Percentiles rank a stretch among this genome's conserved stretches.
These are phyloP conservation scores for Amphibolis antarctica DNA, from an alignment of 106 monocot genomes.

Conservation along the genomic window DNA sequence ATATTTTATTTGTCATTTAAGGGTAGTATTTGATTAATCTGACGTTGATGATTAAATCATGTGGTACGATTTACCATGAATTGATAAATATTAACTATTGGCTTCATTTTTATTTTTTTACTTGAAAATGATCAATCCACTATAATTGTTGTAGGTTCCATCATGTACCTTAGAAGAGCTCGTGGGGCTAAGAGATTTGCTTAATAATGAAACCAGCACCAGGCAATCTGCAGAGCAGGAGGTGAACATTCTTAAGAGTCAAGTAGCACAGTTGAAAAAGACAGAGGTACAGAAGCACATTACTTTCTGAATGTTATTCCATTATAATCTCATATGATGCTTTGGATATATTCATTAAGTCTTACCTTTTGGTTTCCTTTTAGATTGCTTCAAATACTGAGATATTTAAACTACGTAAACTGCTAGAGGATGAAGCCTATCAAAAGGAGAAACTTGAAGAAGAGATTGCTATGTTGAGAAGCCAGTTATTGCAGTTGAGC, in stretches of 20 bases:
- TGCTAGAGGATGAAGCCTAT: constrained; percentile 73
- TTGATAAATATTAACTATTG: neutral
- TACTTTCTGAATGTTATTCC: no score
- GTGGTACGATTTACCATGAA: neutral
- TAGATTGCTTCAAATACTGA: constrained; percentile 72
- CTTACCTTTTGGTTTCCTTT: neutral
- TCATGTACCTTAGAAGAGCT: constrained; percentile 31
- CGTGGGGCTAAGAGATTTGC: constrained; percentile 33
- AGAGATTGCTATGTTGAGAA: constrained; percentile 64
- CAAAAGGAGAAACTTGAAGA: constrained; percentile 94
- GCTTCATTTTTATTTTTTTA: neutral
- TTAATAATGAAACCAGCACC: constrained; percentile 44
- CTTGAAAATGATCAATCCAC: neutral
- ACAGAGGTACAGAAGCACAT: constrained; percentile 39
- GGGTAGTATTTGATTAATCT: neutral
- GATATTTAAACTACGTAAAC: constrained; percentile 48
- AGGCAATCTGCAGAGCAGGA: constrained; percentile 70
- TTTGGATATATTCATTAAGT: no score
- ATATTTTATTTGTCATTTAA: no score
- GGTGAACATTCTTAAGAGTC: constrained; percentile 41
- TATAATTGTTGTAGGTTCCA: constrained; percentile 12
- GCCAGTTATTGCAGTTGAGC: constrained; percentile 75
- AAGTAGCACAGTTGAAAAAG: constrained; percentile 61
- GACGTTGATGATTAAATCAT: neutral
- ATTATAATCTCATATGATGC: no score